These are phyloP conservation scores for Yarrowia keelungensis DNA, from an alignment of 805 yeast genomes.

Conservation along the genomic window DNA sequence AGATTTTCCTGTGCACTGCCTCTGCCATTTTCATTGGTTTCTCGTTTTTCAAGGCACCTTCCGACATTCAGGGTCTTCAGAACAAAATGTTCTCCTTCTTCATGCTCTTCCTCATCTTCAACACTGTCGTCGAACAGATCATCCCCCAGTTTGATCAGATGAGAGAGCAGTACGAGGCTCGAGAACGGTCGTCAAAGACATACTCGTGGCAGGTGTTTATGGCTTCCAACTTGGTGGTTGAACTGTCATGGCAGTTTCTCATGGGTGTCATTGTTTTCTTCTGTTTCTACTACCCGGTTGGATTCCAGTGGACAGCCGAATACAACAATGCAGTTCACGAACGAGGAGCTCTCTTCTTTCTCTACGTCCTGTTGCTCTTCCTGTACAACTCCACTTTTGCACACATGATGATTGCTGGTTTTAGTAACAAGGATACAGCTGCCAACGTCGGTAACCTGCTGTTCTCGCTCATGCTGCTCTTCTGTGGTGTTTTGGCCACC, in stretches of 20 bases:
- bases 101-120: slow-evolving; percentile 65
- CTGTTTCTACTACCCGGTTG: slow-evolving; percentile 74
- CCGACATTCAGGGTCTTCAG: slow-evolving; percentile 72
- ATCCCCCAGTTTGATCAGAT: slow-evolving; percentile 65
- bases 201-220: slow-evolving; percentile 71
- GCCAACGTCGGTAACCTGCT: slow-evolving; percentile 61
- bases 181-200: slow-evolving; percentile 76
- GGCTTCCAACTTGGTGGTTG: slow-evolving; percentile 68
- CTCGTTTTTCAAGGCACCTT: slow-evolving; percentile 69
- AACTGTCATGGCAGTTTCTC: slow-evolving; percentile 67
- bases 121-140: slow-evolving; percentile 66
- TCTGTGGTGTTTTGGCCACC: slow-evolving; percentile 71
- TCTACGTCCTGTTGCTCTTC: slow-evolving; percentile 55
- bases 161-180: slow-evolving; percentile 70
- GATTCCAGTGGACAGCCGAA: slow-evolving; percentile 66
- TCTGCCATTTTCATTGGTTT: slow-evolving; percentile 71
- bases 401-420: slow-evolving; percentile 54
- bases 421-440: slow-evolving; percentile 57
- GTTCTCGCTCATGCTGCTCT: slow-evolving; percentile 62
- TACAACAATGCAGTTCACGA: slow-evolving; percentile 54
- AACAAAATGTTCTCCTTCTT: slow-evolving; percentile 81
- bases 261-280: slow-evolving; percentile 68
- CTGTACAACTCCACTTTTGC: slow-evolving; percentile 52
- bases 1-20: slow-evolving; percentile 59
- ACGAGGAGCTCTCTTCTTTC: slow-evolving; percentile 54